phyloP scores from a whole-genome alignment of 2,329 filamentous ascomycete genomes.

The Didymella exigua region DNA sequence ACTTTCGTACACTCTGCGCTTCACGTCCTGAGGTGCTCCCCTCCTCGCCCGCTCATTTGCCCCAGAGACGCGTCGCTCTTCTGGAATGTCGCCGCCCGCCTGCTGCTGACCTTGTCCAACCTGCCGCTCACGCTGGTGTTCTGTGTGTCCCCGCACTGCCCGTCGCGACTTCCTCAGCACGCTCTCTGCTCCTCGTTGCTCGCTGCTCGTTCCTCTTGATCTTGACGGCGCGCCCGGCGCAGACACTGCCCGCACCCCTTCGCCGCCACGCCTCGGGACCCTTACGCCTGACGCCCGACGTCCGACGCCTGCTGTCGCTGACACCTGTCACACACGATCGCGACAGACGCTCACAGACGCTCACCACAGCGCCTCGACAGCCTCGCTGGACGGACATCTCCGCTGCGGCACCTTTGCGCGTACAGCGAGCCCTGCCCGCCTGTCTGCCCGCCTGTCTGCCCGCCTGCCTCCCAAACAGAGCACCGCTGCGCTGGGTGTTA shows the following conservation, averaged over 20 bases:
- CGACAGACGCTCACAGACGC: neutral
- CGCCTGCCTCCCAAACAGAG: constrained; percentile 22
- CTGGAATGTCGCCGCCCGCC: constrained; percentile 38
- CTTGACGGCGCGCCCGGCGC: neutral
- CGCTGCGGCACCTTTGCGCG: constrained; percentile 24
- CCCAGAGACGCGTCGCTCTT: constrained; percentile 23
- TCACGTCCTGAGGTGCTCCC: constrained; percentile 15
- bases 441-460: neutral
- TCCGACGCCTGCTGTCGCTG: constrained; percentile 4
- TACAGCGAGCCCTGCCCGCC: constrained; percentile 21
- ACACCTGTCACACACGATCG: constrained; percentile 2
- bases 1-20: constrained; percentile 17
- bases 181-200: too few relatives aligned
- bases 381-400: constrained; percentile 35
- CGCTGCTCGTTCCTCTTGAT: neutral
- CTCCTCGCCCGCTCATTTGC: constrained; percentile 13
- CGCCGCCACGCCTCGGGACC: constrained; percentile 9
- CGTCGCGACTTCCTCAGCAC: constrained; percentile 20
- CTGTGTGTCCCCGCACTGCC: constrained; percentile 27
- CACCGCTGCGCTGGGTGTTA: constrained; percentile 19
- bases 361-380: constrained; percentile 4
- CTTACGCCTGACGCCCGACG: neutral
- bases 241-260: neutral
- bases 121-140: constrained; percentile 20
- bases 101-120: constrained; percentile 16